phyloP scores from a whole-genome alignment of 306 rosid species.

The Malus domestica region ASM211411v1 NC_041801.1:6454001-6454500 shows the following conservation, averaged over 20 bases:
- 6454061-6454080: conserved; percentile 1
- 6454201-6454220: conserved; percentile 21
- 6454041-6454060: conserved; percentile 7
- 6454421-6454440: conserved; percentile 51
- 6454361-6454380: conserved; percentile 52
- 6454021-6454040: not conserved
- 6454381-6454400: conserved; percentile 52
- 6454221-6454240: conserved; percentile 46
- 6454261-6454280: too few relatives aligned
- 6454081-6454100: conserved; percentile 34
- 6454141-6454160: conserved; percentile 21
- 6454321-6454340: conserved; percentile 28
- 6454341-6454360: conserved; percentile 63
- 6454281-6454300: conserved; percentile 36
- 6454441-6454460: conserved; percentile 39
- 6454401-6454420: conserved; percentile 51
- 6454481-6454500: conserved; percentile 48
- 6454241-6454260: conserved; percentile 5
- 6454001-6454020: not conserved
- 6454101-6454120: conserved; percentile 61
- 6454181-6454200: conserved; percentile 30
- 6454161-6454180: conserved; percentile 46
- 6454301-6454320: conserved; percentile 11
- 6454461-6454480: conserved; percentile 47
- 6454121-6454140: conserved; percentile 72